Evolutionary conservation across 202 grass and related monocot genomes (phyloP), one percentile per base, ranked within the genome.

Genomic region (Panicum hallii): DNA sequence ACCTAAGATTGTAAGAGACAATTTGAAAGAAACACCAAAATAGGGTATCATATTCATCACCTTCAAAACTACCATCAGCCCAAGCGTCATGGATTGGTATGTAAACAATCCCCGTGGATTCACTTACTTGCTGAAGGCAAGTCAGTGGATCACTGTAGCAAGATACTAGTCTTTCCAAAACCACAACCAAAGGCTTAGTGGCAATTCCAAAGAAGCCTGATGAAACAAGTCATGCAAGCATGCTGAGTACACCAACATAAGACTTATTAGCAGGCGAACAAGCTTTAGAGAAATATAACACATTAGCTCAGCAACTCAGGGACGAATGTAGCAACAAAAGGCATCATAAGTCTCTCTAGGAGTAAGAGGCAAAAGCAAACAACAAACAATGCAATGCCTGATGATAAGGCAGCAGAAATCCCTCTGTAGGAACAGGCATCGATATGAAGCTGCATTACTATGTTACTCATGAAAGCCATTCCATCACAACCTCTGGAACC

Each of bases 391-490:
- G 2, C n/a, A 20, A 55, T 5, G 2, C 40, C 41, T 23, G 42
- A 23, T 54, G 56, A 41, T 42, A 58, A 66, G 22, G 36, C 26
- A 75, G 13, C 6, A 69, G 3, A 69, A 9, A 38, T 23, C 36
- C 1, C 23, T 5, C 22, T 42, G 3, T 74, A 52, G n/a, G 60
- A 50, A 8, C 52, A 15, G 74, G 3, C 52, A 69, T 81, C 52
- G 43, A 84, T 62, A 65, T 43, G 55, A 36, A 88, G 73, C 70
- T 53, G 62, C 3, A 52, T 54, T 53, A 53, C 77, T 61, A 22
- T 38, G 57, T 7, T 77, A 47, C 30, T 50, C 48, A 60, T 32
- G 22, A 5, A 73, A 78, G 28, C 49, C 57, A 65, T 80, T 44
- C 44, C 23, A 80, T 61, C 60, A 74, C 10, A 89, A 41, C 48